Conservation (phyloP, 345 rosid species). For the Erucastrum elatum region DNA sequence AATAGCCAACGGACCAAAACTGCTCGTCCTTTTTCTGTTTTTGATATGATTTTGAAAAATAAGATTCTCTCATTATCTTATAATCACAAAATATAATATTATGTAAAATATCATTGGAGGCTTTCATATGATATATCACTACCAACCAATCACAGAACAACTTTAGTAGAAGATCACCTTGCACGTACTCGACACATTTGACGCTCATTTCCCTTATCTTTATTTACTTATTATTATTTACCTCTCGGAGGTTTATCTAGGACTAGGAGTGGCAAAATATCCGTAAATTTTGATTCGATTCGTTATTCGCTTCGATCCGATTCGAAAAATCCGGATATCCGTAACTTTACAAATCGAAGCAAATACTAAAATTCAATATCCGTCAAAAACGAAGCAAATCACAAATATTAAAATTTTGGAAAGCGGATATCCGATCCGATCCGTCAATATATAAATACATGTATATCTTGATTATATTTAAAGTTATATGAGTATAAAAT, state of each 20-base stretch:
- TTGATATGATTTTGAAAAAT: slow-evolving; percentile 1
- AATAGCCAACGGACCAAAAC: slow-evolving; percentile 24
- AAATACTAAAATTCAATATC: too few species aligned
- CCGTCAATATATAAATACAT: too few species aligned
- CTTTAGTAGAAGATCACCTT: slow-evolving; percentile 17
- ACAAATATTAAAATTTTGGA: too few species aligned
- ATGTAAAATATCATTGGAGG: slow-evolving; percentile 13
- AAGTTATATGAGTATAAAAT: too few species aligned
- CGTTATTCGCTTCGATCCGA: too few species aligned
- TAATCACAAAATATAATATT: neutral
- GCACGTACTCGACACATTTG: slow-evolving; percentile 20
- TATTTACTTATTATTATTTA: neutral
- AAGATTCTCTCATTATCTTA: neutral
- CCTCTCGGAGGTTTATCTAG: neutral
- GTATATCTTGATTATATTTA: too few species aligned
- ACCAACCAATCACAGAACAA: slow-evolving; percentile 28
- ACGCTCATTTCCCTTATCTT: neutral
- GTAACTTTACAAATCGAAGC: too few species aligned
- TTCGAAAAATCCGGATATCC: too few species aligned
- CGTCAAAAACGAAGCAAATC: too few species aligned
- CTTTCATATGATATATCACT: slow-evolving; percentile 29
- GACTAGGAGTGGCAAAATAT: too few species aligned
- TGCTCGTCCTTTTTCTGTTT: slow-evolving; percentile 21
- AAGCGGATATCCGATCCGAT: too few species aligned
- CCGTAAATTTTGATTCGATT: too few species aligned